Evolutionary conservation across 2,329 filamentous ascomycete species (phyloP), one percentile per base, ranked within the genome.

Genomic region (Aquanectria penicillioides): DNA sequence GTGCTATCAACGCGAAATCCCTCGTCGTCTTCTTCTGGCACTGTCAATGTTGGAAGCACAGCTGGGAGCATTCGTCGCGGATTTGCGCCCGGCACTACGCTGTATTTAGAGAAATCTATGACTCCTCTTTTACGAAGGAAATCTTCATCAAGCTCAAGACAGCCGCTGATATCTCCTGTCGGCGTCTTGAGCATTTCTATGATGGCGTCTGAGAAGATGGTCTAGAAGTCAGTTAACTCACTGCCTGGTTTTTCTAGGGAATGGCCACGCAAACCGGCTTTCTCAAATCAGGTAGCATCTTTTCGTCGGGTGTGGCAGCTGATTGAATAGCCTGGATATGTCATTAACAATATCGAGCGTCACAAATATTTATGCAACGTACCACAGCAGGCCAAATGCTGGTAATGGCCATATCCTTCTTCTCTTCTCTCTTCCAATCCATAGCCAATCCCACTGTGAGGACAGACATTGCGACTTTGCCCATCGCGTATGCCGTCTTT

Each of bases 341-440:
- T n/a, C n/a, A n/a, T n/a, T n/a, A n/a, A n/a, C n/a, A n/a, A n/a
- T n/a, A n/a, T n/a, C n/a, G n/a, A n/a, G n/a, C n/a, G n/a, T n/a
- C 11, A 12, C 10, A 6, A 23, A 10, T 11, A 10, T 33, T 6
- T 11, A 9, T 17, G 4, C 40, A 25, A 77, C 87, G 66, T 76
- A 91, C 90, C 25, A 82, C 84, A 4, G 92, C 92, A 9, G 92
- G 92, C 93, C 93, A 97, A 5, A 96, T 84, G 64, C 89, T 91
- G 0, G 89, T 92, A 53, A 95, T 88, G 10, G 90, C 89, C 90
- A 94, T 93, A 5, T 86, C 79, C 0, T 69, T 76, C 65, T 85
- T 82, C 0, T 84, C 87, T 65, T 93, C 83, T 26, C 92, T 79
- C 64, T 85, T 78, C 71, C 91, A 92, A 68, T 96, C 93, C 89